phyloP scores from a whole-genome alignment of 1,284 basidiomycete species.

The Meripilus lineatus region DNA sequence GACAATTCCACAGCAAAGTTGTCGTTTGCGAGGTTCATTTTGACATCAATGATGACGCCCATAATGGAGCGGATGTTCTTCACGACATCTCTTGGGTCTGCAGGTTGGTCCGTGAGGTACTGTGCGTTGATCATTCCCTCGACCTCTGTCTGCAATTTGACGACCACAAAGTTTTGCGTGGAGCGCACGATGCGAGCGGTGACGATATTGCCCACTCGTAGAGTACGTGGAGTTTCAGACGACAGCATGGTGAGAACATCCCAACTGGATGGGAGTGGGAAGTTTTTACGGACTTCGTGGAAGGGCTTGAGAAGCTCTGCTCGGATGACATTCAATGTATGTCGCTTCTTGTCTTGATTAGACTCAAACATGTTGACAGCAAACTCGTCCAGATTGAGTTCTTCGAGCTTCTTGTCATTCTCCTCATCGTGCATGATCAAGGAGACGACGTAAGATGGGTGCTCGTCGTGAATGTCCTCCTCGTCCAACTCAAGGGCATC shows the following conservation, averaged over 20 bases:
- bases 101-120: slow-evolving; percentile 54
- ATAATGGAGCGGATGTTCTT: slow-evolving; percentile 78
- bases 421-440: slow-evolving; percentile 84
- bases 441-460: slow-evolving; percentile 83
- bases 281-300: slow-evolving; percentile 71
- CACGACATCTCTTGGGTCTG: slow-evolving; percentile 44
- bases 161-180: slow-evolving; percentile 46
- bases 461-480: slow-evolving; percentile 88
- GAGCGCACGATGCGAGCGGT: slow-evolving; percentile 73
- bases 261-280: slow-evolving; percentile 66
- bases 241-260: slow-evolving; percentile 95
- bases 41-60: slow-evolving; percentile 76
- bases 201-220: slow-evolving; percentile 79
- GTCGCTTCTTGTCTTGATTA: slow-evolving; percentile 82
- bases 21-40: slow-evolving; percentile 58
- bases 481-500: slow-evolving; percentile 95
- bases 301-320: slow-evolving; percentile 87
- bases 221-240: slow-evolving; percentile 82
- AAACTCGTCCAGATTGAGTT: slow-evolving; percentile 95
- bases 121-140: slow-evolving; percentile 77
- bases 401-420: slow-evolving; percentile 79
- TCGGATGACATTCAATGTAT: slow-evolving; percentile 85
- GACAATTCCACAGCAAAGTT: slow-evolving; percentile 77
- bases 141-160: slow-evolving; percentile 89
- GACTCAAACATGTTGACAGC: slow-evolving; percentile 87